Conservation (phyloP, 768 basidiomycete species). For the Lactarius vividus region DNA sequence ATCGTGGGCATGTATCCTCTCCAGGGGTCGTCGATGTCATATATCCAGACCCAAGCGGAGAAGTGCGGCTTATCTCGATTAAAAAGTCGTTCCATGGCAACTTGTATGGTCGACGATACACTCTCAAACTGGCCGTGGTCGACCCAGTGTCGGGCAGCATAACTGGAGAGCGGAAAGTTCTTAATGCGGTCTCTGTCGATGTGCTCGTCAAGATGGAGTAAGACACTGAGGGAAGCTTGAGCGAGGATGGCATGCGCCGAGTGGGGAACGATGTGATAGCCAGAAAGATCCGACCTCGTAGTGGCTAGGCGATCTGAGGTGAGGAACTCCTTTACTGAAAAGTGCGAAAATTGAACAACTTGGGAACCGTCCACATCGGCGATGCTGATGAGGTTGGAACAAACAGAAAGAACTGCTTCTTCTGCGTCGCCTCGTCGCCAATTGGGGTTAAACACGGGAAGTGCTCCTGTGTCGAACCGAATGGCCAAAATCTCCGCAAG, state of each 20-base stretch:
- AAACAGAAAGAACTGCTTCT: not conserved
- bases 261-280: not conserved
- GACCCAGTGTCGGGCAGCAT: conserved; percentile 12
- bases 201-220: not conserved
- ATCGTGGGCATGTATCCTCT: not conserved
- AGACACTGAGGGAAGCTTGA: not conserved
- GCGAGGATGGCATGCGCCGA: conserved; percentile 6
- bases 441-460: not conserved
- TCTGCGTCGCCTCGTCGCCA: conserved; percentile 9
- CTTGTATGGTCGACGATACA: not conserved
- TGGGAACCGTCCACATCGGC: not conserved
- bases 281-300: not conserved
- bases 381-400: conserved; percentile 6
- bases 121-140: not conserved
- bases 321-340: conserved; percentile 16
- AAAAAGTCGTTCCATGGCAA: conserved; percentile 5
- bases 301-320: not conserved
- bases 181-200: not conserved
- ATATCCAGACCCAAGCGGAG: conserved; percentile 3
- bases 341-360: conserved; percentile 15
- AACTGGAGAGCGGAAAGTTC: not conserved
- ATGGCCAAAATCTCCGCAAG: conserved; percentile 12
- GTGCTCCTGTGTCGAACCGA: not conserved
- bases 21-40: not conserved
- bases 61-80: not conserved